Base-by-base conservation (phyloP, 495 filamentous ascomycete species). In the Daldinia vernicosa region DNA sequence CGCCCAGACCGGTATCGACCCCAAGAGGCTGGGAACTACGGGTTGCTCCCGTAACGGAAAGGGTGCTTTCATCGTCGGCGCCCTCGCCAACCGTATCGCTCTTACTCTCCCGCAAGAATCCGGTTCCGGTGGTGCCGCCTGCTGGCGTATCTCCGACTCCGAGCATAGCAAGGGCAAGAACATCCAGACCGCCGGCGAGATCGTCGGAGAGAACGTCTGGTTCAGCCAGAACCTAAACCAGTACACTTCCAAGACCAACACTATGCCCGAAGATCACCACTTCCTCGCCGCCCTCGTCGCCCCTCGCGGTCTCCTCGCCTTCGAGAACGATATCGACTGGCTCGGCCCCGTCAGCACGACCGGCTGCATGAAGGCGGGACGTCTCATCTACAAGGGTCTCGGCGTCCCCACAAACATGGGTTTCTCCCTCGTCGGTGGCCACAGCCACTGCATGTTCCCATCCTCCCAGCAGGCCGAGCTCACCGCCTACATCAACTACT, bases 251-350 rank as follows among this genome's bases (percentile, higher is more conserved):
- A 77, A 79, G 58, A 76, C 80, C 30, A 73, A 65, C 63, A 74
- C 66, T 19, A 75, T 86, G 63, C 83, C 84, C 61, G 75, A 81
- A 55, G 84, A 86, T 68, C 85, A 87, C 76, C 84, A 85, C 73
- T 66, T 84, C 68, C 70, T 86, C 5, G 80, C 84, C 0, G 81
- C 76, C 0, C 77, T 86, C 28, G 79, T 86, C 6, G 78, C 80
- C 0, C 85, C 84, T 0, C 79, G 84, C 19, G 79, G 81, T 4
- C 69, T 86, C 3, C 79, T 83, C 30, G 74, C 83, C 17, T 83
- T 85, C 65, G 84, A 87, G 75, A 87, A 86, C 75, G 80, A 85
- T 64, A 84, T 86, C 62, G 82, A 86, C 75, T 87, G 85, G 85
- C 80, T 87, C 11, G 83, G 85, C 52, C 82, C 83, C 69, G 74